These are phyloP conservation scores for Lentinula sp. DNA, from an alignment of 768 basidiomycete genomes.

Conservation along the genomic window DNA sequence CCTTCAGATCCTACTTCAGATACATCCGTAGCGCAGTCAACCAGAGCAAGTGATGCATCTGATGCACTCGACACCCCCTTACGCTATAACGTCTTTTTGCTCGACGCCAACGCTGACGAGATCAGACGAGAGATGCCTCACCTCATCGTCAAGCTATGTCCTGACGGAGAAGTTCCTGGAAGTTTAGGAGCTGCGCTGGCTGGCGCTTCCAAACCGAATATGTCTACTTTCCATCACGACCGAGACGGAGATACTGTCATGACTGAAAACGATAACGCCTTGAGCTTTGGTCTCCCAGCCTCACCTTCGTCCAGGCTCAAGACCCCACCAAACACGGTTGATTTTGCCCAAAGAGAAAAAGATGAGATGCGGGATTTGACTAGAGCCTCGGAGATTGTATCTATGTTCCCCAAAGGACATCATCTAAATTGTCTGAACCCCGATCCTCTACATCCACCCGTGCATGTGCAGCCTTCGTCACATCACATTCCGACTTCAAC, in stretches of 20 bases:
- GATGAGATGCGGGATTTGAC: constrained; percentile 91
- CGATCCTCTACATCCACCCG: constrained; percentile 6
- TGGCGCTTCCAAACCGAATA: neutral
- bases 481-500: neutral
- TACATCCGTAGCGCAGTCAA: neutral
- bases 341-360: constrained; percentile 78
- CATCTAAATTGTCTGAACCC: neutral
- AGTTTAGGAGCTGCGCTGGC: constrained; percentile 1
- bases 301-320: constrained; percentile 3
- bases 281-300: constrained; percentile 4
- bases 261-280: neutral
- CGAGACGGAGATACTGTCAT: constrained; percentile 15
- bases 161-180: constrained; percentile 18
- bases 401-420: constrained; percentile 25
- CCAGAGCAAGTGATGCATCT: neutral
- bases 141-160: constrained; percentile 46
- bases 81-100: constrained; percentile 73
- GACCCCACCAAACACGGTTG: constrained; percentile 52
- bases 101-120: constrained; percentile 47
- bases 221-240: neutral
- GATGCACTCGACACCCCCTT: constrained; percentile 28
- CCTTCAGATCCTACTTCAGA: neutral
- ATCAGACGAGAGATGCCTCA: constrained; percentile 40
- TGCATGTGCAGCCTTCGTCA: neutral
- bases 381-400: constrained; percentile 71